Evolutionary conservation across 108 stramenopile species (phyloP).

Genomic region (Fragilariopsis cylindrus): DNA sequence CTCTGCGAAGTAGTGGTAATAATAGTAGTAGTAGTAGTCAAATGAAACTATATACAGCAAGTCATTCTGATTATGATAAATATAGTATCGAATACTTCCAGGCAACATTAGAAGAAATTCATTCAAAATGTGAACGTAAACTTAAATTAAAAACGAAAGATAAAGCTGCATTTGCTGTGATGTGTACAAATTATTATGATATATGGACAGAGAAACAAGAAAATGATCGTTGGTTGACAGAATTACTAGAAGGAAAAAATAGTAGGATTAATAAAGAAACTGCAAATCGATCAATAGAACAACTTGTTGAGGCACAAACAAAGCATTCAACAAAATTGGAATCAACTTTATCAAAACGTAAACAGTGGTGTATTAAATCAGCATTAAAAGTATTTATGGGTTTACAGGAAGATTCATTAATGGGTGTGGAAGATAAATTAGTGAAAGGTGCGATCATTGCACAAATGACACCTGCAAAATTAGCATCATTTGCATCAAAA

Average conservation of each 20-base stretch:
- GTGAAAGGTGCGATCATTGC: conserved; percentile 41
- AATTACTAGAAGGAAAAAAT: conserved; percentile 24
- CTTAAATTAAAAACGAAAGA: conserved; percentile 28
- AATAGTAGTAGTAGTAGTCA: not conserved
- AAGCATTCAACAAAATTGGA: conserved; percentile 14
- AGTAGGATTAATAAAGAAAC: not conserved
- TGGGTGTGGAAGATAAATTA: conserved; percentile 26
- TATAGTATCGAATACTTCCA: conserved; percentile 34
- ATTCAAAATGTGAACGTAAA: conserved; percentile 25
- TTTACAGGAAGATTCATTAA: conserved; percentile 28
- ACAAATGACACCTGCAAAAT: conserved; percentile 27
- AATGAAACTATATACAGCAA: not conserved
- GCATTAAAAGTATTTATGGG: conserved; percentile 31
- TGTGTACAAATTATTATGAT: conserved; percentile 26
- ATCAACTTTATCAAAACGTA: conserved; percentile 13
- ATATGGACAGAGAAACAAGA: conserved; percentile 29
- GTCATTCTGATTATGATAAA: conserved; percentile 11
- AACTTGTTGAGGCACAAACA: conserved; percentile 24
- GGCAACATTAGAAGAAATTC: conserved; percentile 24
- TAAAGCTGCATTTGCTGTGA: conserved; percentile 22
- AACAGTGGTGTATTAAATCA: conserved; percentile 23
- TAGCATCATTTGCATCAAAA: conserved; percentile 32
- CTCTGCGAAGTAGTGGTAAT: not conserved
- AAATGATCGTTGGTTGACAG: conserved; percentile 25
- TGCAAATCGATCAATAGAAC: not conserved